A percentile compares a stretch with the other conserved stretches of the same genome.
Conservation (phyloP, 371 early-diverging fungal genomes). For the Rhizopus arrhizus region DNA sequence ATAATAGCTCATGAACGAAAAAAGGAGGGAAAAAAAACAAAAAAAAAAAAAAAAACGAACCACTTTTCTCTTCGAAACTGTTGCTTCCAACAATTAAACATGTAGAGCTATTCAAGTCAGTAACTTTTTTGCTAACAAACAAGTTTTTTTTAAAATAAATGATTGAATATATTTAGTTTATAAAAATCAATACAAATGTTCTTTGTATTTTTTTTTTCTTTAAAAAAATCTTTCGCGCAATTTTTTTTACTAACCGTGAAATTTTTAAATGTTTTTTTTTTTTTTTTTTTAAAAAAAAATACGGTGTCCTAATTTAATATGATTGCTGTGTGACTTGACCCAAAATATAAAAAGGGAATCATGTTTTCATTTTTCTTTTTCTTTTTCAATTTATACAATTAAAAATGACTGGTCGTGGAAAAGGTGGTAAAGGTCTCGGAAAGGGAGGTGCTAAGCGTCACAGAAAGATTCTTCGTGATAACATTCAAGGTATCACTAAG, state of each 20-base stretch:
- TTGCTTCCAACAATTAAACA: too few relatives aligned
- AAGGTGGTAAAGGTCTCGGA: constrained; percentile 97
- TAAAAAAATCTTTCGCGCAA: neutral
- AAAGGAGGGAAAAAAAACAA: too few relatives aligned
- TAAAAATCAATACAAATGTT: neutral
- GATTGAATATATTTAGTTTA: neutral
- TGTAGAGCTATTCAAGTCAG: too few relatives aligned
- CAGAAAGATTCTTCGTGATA: constrained; percentile 87
- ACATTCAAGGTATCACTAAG: too few relatives aligned
- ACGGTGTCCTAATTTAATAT: neutral
- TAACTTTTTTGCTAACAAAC: neutral
- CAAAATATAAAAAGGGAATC: constrained; percentile 20
- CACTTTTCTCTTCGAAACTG: too few relatives aligned
- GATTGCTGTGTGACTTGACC: constrained; percentile 18
- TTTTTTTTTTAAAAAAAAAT: constrained; percentile 15
- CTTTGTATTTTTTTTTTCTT: constrained; percentile 9
- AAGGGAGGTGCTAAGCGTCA: constrained; percentile 99
- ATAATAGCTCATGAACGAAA: too few relatives aligned
- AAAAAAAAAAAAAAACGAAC: too few relatives aligned
- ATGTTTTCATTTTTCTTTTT: constrained; percentile 21
- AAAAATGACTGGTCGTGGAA: constrained; percentile 92
- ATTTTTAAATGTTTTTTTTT: constrained; percentile 17
- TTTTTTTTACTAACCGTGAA: constrained; percentile 2
- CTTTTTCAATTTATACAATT: constrained; percentile 11
- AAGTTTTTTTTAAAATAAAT: constrained; percentile 7